Evolutionary conservation across 306 rosid species (phyloP).

Genomic region (Cucurbita moschata): DNA sequence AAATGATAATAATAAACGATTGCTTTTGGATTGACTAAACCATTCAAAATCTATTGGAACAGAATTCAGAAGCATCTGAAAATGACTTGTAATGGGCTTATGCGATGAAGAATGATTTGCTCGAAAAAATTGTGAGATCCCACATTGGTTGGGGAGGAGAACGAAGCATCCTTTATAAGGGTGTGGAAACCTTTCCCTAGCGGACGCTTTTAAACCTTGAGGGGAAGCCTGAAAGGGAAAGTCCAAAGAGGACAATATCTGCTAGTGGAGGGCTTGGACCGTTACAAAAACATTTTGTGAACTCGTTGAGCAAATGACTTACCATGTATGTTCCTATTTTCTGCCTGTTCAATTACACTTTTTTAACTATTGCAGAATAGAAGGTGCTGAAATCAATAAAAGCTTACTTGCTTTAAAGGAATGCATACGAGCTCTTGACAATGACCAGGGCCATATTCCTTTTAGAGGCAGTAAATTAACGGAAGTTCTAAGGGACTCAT

Average conservation of each 20-base stretch:
- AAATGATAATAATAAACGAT: not conserved
- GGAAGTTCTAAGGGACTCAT: slow-evolving; percentile 96
- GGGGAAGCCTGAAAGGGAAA: no score
- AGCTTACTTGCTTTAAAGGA: slow-evolving; percentile 98
- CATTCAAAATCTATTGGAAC: not conserved
- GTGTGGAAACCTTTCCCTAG: no score
- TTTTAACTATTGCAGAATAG: slow-evolving; percentile 62
- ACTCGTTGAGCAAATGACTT: no score
- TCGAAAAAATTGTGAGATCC: no score
- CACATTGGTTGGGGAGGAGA: no score
- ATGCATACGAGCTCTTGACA: slow-evolving; percentile 98
- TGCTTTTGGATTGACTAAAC: not conserved
- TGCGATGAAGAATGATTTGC: no score
- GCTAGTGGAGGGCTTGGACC: no score
- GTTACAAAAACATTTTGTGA: no score
- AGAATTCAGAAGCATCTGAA: not conserved
- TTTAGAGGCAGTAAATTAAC: slow-evolving; percentile 97
- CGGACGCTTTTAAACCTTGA: no score
- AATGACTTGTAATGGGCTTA: no score
- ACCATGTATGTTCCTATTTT: not conserved
- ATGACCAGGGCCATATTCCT: slow-evolving; percentile 98
- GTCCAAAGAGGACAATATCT: no score
- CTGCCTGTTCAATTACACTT: slow-evolving; percentile 9
- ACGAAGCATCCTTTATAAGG: no score
- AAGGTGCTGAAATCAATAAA: slow-evolving; percentile 99